Conservation (phyloP, 2,329 filamentous ascomycete genomes). For the Calonectria hongkongensis region DNA sequence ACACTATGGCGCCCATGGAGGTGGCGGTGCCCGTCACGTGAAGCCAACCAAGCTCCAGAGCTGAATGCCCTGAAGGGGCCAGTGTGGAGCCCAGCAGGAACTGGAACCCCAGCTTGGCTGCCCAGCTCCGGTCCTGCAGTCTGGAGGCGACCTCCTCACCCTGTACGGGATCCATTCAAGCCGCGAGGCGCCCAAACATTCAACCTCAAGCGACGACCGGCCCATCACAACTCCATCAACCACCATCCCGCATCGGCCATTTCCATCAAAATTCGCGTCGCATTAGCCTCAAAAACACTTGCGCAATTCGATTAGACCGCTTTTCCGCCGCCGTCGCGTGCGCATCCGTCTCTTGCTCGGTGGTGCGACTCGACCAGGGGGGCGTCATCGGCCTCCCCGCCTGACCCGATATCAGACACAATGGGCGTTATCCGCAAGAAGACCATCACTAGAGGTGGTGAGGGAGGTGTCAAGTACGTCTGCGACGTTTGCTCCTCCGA, state of each 20-base stretch:
- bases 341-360: slow-evolving; percentile 41
- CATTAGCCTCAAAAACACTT: slow-evolving; percentile 38
- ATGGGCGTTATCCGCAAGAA: slow-evolving; percentile 99
- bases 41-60: neutral
- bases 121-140: slow-evolving; percentile 28
- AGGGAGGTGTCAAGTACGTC: slow-evolving; percentile 95
- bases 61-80: slow-evolving; percentile 21
- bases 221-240: slow-evolving; percentile 53
- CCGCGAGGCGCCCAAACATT: slow-evolving; percentile 51
- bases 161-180: slow-evolving; percentile 45
- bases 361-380: slow-evolving; percentile 50
- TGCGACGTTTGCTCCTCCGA: slow-evolving; percentile 98
- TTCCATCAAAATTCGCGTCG: slow-evolving; percentile 58
- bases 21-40: slow-evolving; percentile 31
- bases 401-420: slow-evolving; percentile 52
- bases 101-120: slow-evolving; percentile 38
- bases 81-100: slow-evolving; percentile 18
- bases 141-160: slow-evolving; percentile 38
- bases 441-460: slow-evolving; percentile 87
- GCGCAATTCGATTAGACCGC: slow-evolving; percentile 45
- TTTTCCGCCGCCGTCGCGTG: slow-evolving; percentile 44
- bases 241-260: slow-evolving; percentile 48
- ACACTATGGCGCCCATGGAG: neutral
- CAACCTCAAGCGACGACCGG: slow-evolving; percentile 51
- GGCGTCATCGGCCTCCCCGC: slow-evolving; percentile 53